A percentile compares a stretch with the other conserved stretches of the same genome.
These are phyloP conservation scores for Neonectria neomacrospora DNA, from an alignment of 2,329 filamentous ascomycete species.

Conservation along the genomic window DNA sequence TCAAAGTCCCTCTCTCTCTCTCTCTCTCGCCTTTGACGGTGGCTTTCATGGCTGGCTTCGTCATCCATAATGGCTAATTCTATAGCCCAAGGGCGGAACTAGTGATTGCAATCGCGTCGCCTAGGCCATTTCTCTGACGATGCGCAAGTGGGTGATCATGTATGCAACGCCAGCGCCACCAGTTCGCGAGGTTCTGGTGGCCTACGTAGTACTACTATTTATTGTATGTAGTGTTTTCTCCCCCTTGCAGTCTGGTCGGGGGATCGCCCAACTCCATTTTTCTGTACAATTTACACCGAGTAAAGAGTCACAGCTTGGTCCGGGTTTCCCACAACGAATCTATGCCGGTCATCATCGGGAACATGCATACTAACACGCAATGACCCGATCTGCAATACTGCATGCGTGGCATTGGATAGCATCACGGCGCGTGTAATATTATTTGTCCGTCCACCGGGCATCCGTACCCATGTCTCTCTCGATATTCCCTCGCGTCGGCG, in stretches of 20 bases:
- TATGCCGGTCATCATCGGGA: background rate
- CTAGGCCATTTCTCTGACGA: background rate
- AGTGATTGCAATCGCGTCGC: background rate
- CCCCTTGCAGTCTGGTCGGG: background rate
- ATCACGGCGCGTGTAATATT: background rate
- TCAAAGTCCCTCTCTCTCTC: background rate
- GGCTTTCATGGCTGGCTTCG: constrained; percentile 5
- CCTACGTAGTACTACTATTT: too few relatives aligned
- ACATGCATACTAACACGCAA: background rate
- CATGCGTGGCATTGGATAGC: background rate
- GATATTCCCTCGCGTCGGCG: constrained; percentile 28
- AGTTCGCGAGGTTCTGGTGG: background rate
- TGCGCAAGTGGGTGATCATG: background rate
- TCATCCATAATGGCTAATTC: constrained; percentile 8
- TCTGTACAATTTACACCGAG: background rate
- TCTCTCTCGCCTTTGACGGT: background rate
- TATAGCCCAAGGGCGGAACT: background rate
- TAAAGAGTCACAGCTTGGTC: too few relatives aligned
- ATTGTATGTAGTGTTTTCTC: background rate
- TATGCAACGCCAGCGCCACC: constrained; percentile 2
- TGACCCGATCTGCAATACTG: background rate
- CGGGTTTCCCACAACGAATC: background rate
- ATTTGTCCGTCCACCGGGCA: background rate
- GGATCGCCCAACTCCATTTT: background rate
- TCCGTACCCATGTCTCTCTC: background rate